phyloP scores from a whole-genome alignment of 495 filamentous ascomycete genomes.

The Penicillium mononematosum region DNA sequence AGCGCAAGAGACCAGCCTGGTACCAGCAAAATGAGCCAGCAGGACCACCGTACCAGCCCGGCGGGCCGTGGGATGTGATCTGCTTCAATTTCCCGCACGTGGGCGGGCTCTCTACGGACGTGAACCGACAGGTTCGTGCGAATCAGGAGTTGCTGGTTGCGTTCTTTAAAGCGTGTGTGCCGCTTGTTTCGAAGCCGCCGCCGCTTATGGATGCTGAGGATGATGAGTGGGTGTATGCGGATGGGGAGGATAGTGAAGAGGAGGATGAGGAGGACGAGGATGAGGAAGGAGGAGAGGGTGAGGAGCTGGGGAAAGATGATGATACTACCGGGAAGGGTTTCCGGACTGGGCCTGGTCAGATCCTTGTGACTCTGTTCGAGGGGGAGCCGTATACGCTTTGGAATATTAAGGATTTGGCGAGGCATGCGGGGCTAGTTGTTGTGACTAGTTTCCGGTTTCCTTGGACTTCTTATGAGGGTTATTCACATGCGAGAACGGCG shows the following conservation, averaged over 20 bases:
- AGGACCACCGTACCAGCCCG: slow-evolving; percentile 19
- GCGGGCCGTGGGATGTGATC: slow-evolving; percentile 65
- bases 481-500: slow-evolving; percentile 82
- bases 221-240: slow-evolving; percentile 23
- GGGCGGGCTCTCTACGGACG: slow-evolving; percentile 85
- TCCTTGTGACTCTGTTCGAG: slow-evolving; percentile 88
- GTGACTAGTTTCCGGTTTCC: slow-evolving; percentile 76
- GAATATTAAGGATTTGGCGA: slow-evolving; percentile 84
- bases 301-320: slow-evolving; percentile 16
- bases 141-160: slow-evolving; percentile 87
- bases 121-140: slow-evolving; percentile 86
- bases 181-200: slow-evolving; percentile 46
- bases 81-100: slow-evolving; percentile 98
- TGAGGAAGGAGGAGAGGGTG: slow-evolving; percentile 14
- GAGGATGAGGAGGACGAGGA: slow-evolving; percentile 14
- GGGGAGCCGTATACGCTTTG: slow-evolving; percentile 90
- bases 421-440: slow-evolving; percentile 74
- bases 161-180: slow-evolving; percentile 68
- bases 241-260: slow-evolving; percentile 24
- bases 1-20: slow-evolving; percentile 38
- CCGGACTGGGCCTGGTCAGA: slow-evolving; percentile 53
- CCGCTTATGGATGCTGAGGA: slow-evolving; percentile 28
- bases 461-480: slow-evolving; percentile 73
- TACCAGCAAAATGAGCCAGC: slow-evolving; percentile 13
- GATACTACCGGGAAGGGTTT: slow-evolving; percentile 21